These are phyloP conservation scores for Fusarium pilosicola DNA, from an alignment of 2,329 filamentous ascomycete genomes.

Conservation along the genomic window DNA sequence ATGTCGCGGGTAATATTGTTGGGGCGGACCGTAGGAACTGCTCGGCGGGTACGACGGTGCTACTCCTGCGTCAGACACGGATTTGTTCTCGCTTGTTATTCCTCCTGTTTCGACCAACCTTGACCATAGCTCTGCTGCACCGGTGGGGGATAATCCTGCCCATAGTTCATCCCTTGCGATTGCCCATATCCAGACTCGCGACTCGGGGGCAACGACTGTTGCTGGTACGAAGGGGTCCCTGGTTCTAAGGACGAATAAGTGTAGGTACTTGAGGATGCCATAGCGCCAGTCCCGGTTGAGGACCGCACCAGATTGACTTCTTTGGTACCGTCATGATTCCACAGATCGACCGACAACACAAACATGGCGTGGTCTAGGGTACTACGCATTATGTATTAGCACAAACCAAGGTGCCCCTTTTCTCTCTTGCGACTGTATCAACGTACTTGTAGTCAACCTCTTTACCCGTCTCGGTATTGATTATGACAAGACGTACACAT, in stretches of 20 bases:
- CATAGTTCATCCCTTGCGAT: slow-evolving; percentile 45
- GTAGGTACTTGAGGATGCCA: slow-evolving; percentile 81
- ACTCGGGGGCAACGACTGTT: slow-evolving; percentile 51
- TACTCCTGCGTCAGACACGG: slow-evolving; percentile 23
- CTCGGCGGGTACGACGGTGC: slow-evolving; percentile 46
- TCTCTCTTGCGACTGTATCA: background rate
- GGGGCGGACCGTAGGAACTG: slow-evolving; percentile 50
- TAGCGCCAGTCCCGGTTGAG: slow-evolving; percentile 75
- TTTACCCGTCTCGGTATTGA: slow-evolving; percentile 77
- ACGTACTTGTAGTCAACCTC: slow-evolving; percentile 86
- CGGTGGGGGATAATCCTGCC: slow-evolving; percentile 47
- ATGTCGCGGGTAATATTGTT: slow-evolving; percentile 51
- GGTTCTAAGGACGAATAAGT: slow-evolving; percentile 69
- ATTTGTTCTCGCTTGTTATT: background rate
- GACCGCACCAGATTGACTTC: slow-evolving; percentile 75
- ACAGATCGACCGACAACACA: slow-evolving; percentile 74
- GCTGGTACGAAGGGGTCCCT: slow-evolving; percentile 43
- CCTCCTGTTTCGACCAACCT: slow-evolving; percentile 40
- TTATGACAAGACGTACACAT: slow-evolving; percentile 85
- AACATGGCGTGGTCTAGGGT: slow-evolving; percentile 54
- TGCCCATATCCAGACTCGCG: slow-evolving; percentile 50
- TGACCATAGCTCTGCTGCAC: slow-evolving; percentile 46
- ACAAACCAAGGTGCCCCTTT: background rate
- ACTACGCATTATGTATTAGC: slow-evolving; percentile 37
- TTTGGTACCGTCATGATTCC: slow-evolving; percentile 71